Conservation (phyloP, 2,329 filamentous ascomycete species). For the Fusarium tricinctum region DNA sequence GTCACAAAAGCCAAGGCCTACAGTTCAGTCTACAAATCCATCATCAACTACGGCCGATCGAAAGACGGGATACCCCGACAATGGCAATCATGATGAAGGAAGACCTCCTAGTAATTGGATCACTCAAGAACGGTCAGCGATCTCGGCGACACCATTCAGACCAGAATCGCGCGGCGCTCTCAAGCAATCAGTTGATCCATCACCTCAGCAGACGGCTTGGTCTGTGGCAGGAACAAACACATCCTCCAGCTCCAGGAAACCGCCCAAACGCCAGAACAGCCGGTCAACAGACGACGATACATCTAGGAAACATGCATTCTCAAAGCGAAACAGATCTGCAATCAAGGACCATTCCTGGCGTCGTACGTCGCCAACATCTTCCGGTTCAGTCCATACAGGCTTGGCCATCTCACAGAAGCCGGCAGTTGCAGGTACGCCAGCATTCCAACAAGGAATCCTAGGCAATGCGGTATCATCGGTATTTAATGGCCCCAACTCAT, state of each 20-base stretch:
- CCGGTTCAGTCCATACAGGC: not conserved
- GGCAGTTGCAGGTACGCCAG: not conserved
- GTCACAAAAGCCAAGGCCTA: not conserved
- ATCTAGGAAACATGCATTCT: constrained; percentile 10
- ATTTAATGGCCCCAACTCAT: too few relatives aligned
- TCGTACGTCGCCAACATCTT: constrained; percentile 3
- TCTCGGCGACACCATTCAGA: not conserved
- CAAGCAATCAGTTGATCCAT: not conserved
- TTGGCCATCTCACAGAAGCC: not conserved
- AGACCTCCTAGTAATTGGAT: constrained; percentile 14
- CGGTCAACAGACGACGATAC: constrained; percentile 32
- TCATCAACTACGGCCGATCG: constrained; percentile 8
- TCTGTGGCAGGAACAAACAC: constrained; percentile 17
- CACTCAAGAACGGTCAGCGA: constrained; percentile 4
- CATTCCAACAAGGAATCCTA: too few relatives aligned
- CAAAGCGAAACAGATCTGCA: constrained; percentile 17
- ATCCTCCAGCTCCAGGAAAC: constrained; percentile 21
- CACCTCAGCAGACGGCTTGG: constrained; percentile 6
- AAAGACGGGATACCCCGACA: constrained; percentile 15
- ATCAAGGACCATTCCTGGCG: constrained; percentile 1
- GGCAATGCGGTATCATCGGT: too few relatives aligned
- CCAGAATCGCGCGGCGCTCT: constrained; percentile 15
- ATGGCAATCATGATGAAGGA: constrained; percentile 23
- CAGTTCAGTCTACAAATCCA: not conserved
- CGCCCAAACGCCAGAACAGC: constrained; percentile 39